Conservation (phyloP, 306 rosid species). For the Inga laurina region DNA sequence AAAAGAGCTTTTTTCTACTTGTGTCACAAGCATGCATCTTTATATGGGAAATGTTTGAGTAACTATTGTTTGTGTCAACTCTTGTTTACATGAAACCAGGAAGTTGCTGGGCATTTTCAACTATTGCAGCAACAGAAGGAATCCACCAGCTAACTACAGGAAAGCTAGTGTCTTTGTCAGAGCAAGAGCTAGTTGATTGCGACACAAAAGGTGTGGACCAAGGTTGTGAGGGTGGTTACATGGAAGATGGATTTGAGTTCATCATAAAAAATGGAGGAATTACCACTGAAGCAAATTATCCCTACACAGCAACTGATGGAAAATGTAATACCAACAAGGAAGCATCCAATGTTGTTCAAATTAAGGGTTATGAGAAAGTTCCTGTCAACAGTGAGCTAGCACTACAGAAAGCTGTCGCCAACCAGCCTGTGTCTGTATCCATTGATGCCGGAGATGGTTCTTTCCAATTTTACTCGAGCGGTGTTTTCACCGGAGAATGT, state of each 20-base stretch:
- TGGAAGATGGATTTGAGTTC: constrained; percentile 5
- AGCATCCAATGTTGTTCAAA: background rate
- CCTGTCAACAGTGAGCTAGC: constrained; percentile 29
- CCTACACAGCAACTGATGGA: constrained; percentile 35
- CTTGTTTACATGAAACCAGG: background rate
- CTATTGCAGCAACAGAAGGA: background rate
- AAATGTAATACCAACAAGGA: constrained; percentile 5
- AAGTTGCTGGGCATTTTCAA: constrained; percentile 14
- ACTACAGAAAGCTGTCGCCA: constrained; percentile 30
- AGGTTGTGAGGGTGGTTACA: background rate
- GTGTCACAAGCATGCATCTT: no score
- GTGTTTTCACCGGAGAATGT: constrained; percentile 14
- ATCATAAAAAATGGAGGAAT: constrained; percentile 38
- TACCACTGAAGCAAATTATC: constrained; percentile 29
- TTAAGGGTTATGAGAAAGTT: constrained; percentile 39
- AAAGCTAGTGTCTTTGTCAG: background rate
- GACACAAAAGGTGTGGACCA: background rate
- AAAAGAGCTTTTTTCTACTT: no score
- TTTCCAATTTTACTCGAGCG: constrained; percentile 30
- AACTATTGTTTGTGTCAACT: background rate
- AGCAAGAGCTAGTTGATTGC: background rate
- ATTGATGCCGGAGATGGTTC: constrained; percentile 28
- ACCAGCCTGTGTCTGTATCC: constrained; percentile 42
- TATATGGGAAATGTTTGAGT: no score
- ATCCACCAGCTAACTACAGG: background rate